A percentile compares a stretch with the other conserved stretches of the same genome.
Conservation (phyloP, 345 rosid genomes). For the Trapa incisa region DNA sequence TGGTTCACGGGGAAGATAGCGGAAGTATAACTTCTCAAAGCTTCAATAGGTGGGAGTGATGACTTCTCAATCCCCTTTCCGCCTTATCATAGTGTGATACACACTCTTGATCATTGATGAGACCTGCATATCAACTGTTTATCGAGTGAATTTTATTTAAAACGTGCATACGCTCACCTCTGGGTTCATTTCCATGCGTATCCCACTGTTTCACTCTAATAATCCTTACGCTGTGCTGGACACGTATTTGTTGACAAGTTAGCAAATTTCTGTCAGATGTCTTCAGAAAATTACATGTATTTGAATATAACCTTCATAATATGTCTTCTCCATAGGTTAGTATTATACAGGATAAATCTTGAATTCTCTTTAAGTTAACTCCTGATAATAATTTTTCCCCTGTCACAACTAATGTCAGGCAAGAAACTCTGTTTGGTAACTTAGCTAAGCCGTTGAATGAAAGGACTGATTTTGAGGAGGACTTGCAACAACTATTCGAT, state of each 20-base stretch:
- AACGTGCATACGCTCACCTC: neutral
- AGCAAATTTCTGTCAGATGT: neutral
- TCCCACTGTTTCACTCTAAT: neutral
- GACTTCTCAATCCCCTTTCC: neutral
- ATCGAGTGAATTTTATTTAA: neutral
- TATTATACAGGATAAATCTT: neutral
- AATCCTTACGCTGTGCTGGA: too few species aligned
- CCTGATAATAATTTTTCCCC: neutral
- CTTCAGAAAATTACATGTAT: neutral
- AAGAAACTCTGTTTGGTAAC: slow-evolving; percentile 16
- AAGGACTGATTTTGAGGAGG: slow-evolving; percentile 40
- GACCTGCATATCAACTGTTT: neutral
- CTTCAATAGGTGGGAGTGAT: slow-evolving; percentile 24
- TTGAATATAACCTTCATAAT: neutral
- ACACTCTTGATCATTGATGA: neutral
- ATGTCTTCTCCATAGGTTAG: neutral
- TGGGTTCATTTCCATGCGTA: neutral
- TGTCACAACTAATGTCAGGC: slow-evolving; percentile 19
- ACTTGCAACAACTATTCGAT: slow-evolving; percentile 56
- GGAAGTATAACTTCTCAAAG: slow-evolving; percentile 19
- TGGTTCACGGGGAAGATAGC: slow-evolving; percentile 10
- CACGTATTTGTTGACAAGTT: neutral
- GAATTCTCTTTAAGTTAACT: neutral
- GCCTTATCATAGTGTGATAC: too few species aligned
- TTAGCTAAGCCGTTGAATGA: slow-evolving; percentile 22